Conservation (phyloP, 306 rosid species). For the Cucumis cinereus region DNA sequence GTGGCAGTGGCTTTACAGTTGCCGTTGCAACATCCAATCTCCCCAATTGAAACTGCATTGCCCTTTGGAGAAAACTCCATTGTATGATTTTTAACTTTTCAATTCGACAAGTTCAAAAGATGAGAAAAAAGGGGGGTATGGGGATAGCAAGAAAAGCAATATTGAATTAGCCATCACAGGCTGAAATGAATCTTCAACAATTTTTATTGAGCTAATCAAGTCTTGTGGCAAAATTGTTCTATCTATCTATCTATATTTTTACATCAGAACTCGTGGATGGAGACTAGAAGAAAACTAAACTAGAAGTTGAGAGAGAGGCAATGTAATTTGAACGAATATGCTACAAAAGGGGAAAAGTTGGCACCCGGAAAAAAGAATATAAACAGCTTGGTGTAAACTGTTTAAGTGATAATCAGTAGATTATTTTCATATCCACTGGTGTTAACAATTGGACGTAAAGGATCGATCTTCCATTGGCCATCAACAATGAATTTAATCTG, state of each 20-base stretch:
- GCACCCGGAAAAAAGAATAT: background rate
- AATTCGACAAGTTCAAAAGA: background rate
- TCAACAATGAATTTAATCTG: constrained; percentile 96
- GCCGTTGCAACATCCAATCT: constrained; percentile 20
- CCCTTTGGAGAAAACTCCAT: background rate
- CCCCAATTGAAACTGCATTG: background rate
- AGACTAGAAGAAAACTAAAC: background rate
- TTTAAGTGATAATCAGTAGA: constrained; percentile 36
- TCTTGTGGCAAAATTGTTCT: background rate
- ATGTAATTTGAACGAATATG: background rate
- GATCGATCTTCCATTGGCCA: constrained; percentile 83
- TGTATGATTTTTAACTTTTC: background rate
- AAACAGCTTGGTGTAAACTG: background rate
- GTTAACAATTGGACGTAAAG: constrained; percentile 51
- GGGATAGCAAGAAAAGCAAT: background rate
- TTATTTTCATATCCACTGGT: constrained; percentile 53
- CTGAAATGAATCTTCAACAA: background rate
- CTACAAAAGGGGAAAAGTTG: background rate
- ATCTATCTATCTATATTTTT: background rate
- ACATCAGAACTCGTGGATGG: background rate
- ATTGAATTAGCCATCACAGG: background rate
- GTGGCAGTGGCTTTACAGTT: constrained; percentile 87
- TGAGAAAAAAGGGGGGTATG: no score
- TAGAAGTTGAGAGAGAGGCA: background rate
- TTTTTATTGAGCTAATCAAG: background rate